These are phyloP conservation scores for Pugionium cornutum DNA, from an alignment of 345 rosid genomes.

Conservation along the genomic window DNA sequence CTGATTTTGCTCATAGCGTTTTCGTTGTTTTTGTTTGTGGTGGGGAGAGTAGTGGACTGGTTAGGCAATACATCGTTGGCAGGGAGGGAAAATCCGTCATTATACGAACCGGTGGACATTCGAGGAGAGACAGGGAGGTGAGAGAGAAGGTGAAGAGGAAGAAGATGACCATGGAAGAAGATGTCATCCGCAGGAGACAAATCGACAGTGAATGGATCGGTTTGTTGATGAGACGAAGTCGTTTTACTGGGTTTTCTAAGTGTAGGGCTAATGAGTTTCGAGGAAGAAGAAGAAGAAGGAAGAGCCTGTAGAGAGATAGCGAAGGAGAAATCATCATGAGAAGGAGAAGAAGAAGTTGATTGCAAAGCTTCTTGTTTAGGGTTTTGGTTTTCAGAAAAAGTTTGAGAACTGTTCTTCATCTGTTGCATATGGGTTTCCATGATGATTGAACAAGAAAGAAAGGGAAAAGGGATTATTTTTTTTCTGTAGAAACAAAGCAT, in stretches of 20 bases:
- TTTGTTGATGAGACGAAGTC: conserved; percentile 42
- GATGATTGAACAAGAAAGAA: conserved; percentile 30
- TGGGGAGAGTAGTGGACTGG: conserved; percentile 21
- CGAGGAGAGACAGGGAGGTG: conserved; percentile 82
- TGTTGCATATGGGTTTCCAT: conserved; percentile 56
- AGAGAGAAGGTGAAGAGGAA: conserved; percentile 86
- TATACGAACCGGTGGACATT: conserved; percentile 63
- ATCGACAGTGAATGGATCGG: conserved; percentile 68
- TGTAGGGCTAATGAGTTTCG: conserved; percentile 38
- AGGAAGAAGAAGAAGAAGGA: conserved; percentile 31
- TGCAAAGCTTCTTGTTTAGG: conserved; percentile 41
- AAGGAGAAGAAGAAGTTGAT: conserved; percentile 63
- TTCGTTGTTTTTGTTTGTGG: conserved; percentile 30
- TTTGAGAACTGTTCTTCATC: conserved; percentile 43
- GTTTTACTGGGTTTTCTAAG: conserved; percentile 34
- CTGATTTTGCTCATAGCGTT: conserved; percentile 2
- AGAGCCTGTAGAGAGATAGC: conserved; percentile 75
- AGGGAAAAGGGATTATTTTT: conserved; percentile 15
- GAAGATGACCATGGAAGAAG: conserved; percentile 97
- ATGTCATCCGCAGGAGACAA: conserved; percentile 93
- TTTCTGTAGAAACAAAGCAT: conserved; percentile 39
- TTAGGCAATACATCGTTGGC: conserved; percentile 43
- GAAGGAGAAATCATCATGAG: conserved; percentile 94
- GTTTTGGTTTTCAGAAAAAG: conserved; percentile 43
- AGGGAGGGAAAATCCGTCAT: conserved; percentile 67